A percentile compares a stretch with the other conserved stretches of the same genome.
Conservation (phyloP, 75 land plant genomes). For the Cupressus sempervirens region DNA sequence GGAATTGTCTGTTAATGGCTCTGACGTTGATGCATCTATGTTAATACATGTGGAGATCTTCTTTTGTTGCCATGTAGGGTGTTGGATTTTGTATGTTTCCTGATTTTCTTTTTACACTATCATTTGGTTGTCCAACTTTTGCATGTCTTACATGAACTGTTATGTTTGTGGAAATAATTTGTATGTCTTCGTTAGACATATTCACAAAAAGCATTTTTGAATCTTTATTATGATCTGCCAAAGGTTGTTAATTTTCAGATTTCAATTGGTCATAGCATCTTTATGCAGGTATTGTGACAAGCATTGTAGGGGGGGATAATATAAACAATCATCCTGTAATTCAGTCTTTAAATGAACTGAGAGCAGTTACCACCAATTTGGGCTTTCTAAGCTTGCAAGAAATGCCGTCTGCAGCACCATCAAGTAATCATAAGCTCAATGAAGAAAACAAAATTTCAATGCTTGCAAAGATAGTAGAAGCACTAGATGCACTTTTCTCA, state of each 20-base stretch:
- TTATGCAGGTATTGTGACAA: slow-evolving; percentile 58
- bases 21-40: neutral
- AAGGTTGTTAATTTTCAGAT: neutral
- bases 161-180: neutral
- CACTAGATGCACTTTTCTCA: slow-evolving; percentile 40
- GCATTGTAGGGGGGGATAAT: slow-evolving; percentile 45
- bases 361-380: slow-evolving; percentile 13
- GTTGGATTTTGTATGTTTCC: neutral
- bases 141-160: neutral
- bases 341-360: slow-evolving; percentile 43
- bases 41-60: neutral
- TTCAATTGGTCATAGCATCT: neutral
- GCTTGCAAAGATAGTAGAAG: slow-evolving; percentile 14
- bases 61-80: neutral
- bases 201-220: neutral
- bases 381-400: slow-evolving; percentile 8
- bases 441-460: slow-evolving; percentile 13
- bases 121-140: neutral
- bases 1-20: neutral
- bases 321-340: slow-evolving; percentile 51
- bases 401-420: neutral
- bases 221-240: neutral
- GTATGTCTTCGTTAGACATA: neutral
- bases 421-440: neutral
- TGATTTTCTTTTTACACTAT: neutral